Base-by-base conservation (phyloP, 352 stramenopile species). In the Phytophthora fragariaefolia region DNA sequence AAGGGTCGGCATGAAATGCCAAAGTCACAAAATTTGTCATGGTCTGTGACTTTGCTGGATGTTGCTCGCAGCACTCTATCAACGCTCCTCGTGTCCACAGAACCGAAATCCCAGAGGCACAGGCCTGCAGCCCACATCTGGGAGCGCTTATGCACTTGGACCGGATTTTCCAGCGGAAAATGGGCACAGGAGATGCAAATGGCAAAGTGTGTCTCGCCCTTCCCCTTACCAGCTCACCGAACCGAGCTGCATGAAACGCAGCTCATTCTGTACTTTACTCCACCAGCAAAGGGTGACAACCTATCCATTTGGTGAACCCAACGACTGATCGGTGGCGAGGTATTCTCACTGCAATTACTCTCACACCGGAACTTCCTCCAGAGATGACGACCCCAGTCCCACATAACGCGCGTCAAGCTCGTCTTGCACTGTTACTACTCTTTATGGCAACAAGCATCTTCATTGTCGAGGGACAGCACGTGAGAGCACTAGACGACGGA, bases 101-200 rank as follows among this genome's bases (percentile, higher is more conserved):
- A 43, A 6, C 36, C 36, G 36, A n/a, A n/a, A 43, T 43, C 36
- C 36, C 12, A 23, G 18, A 24, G 36, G 24, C 47, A 59, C 36
- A 22, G 20, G 36, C 4, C 28, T 63, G n/a, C 52, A 55, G 51
- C 58, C 47, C n/a, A n/a, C n/a, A n/a, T n/a, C n/a, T 42, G 47
- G 8, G 40, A 57, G 12, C 50, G 28, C 34, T 49, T 8, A 10
- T 22, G 38, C 18, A 22, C 52, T 20, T 6, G 27, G 22, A 23
- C 52, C 53, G 66, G 66, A 73, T 73, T 69, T 68, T 73, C 52
- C 18, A 58, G 42, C 22, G 23, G 49, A 48, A 27, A 67, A 53
- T 49, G 43, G 49, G 28, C 42, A 61, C 48, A 58, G 54, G 27
- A n/a, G 34, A 26, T 27, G 8, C 24, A 50, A 63, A 28, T 56